Evolutionary conservation across 176 grass and related monocot genomes (phyloP).

Genomic region (Guadua angustifolia): DNA sequence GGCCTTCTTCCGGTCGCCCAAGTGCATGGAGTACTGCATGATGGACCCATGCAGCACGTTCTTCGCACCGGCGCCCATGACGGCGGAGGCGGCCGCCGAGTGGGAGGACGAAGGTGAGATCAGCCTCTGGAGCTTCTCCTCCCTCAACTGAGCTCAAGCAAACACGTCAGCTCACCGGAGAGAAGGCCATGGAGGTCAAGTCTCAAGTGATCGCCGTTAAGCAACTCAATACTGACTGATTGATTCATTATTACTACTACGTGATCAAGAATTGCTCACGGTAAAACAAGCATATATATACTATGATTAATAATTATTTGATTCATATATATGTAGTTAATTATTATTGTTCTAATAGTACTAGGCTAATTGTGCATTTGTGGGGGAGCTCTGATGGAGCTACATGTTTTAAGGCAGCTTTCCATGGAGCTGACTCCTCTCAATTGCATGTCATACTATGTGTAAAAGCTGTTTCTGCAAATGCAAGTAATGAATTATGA

Average conservation of each 20-base stretch:
- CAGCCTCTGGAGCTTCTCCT: slow-evolving; percentile 86
- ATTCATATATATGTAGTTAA: slow-evolving; percentile 34
- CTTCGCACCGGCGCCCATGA: slow-evolving; percentile 57
- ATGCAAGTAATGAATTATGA: slow-evolving; percentile 35
- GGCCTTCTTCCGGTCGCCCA: slow-evolving; percentile 89
- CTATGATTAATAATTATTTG: slow-evolving; percentile 48
- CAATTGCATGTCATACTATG: slow-evolving; percentile 42
- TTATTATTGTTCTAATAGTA: slow-evolving; percentile 26
- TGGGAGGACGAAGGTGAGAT: slow-evolving; percentile 86
- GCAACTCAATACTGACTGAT: slow-evolving; percentile 42
- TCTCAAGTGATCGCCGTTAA: slow-evolving; percentile 19
- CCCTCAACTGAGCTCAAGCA: slow-evolving; percentile 44
- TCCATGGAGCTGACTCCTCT: slow-evolving; percentile 51
- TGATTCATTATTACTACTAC: slow-evolving; percentile 26
- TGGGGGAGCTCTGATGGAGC: slow-evolving; percentile 57
- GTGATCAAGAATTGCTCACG: slow-evolving; percentile 48
- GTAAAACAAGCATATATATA: slow-evolving; percentile 33
- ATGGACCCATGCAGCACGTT: slow-evolving; percentile 68
- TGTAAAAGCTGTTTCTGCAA: slow-evolving; percentile 48
- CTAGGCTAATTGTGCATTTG: slow-evolving; percentile 49
- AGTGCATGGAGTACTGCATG: slow-evolving; percentile 82
- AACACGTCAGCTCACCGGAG: slow-evolving; percentile 30
- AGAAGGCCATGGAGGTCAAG: slow-evolving; percentile 4
- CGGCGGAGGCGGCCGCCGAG: slow-evolving; percentile 47
- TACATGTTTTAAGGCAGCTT: slow-evolving; percentile 96